Evolutionary conservation across 495 filamentous ascomycete genomes (phyloP), one percentile per base, ranked within the genome.

Genomic region (Ramalina intermedia): DNA sequence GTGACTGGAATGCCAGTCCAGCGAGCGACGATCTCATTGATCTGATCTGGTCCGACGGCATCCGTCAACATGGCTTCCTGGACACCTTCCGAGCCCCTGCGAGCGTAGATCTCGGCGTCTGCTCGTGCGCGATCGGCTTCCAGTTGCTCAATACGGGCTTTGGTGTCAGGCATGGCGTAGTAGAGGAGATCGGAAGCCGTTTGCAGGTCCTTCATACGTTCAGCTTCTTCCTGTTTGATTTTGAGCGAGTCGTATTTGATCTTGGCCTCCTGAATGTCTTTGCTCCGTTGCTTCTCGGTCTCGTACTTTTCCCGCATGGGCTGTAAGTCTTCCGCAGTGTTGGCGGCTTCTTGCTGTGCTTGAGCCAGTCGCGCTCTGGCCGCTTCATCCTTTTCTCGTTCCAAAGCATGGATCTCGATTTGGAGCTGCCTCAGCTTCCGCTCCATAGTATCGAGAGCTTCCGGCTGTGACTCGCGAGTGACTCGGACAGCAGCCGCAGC

Each of bases 1-100:
- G 85, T 96, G 43, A 98, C 86, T 4, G 91, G 91, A 55, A 98
- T 98, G 53, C 91, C 91, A 9, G 93, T 96, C 87, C 87, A 95
- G 21, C 86, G 78, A 35, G 82, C 84, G 29, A 98, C 91, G 47
- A 96, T 96, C 61, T 98, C 91, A 66, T 98, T 96, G 74, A 98
- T 98, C 61, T 98, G 90, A 47, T 98, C 91, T 4, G 91, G 87
- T 12, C 93, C 93, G 47, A 98, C 91, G 6, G 91, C 73, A 62
- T 98, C 91, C 9, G 89, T 87, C 37, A 94, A 71, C 57, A 96
- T 75, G 16, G 76, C 64, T 46, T 78, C 75, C 40, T 78, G 81
- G 4, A 65, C 62, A 46, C 75, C 76, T 13, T 62, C 60, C 29
- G 73, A 71, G 33, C 73, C 78, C 0, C 62, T 56, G 11, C 67